A percentile compares a stretch with the other conserved stretches of the same genome.
These are phyloP conservation scores for Rhynchosporium agropyri DNA, from an alignment of 2,329 filamentous ascomycete genomes.

Conservation along the genomic window DNA sequence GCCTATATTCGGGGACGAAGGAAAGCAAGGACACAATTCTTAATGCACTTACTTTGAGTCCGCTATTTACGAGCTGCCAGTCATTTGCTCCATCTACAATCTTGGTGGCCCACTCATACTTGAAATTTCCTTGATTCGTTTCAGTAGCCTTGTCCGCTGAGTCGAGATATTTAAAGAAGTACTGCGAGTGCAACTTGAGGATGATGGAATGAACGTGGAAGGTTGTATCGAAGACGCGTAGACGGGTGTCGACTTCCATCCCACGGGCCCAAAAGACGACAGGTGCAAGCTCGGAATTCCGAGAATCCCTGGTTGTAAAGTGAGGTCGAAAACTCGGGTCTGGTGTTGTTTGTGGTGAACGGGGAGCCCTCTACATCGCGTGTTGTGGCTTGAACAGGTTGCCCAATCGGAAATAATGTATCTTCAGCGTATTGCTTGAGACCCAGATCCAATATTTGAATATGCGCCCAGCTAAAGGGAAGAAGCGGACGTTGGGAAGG, in stretches of 20 bases:
- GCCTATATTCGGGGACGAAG: too few relatives aligned
- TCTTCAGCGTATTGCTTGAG: too few relatives aligned
- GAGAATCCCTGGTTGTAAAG: neutral
- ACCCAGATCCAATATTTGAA: too few relatives aligned
- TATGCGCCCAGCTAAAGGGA: too few relatives aligned
- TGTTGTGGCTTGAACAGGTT: too few relatives aligned
- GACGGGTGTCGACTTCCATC: slow-evolving; percentile 16
- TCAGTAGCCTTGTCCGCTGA: slow-evolving; percentile 22
- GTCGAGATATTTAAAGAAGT: slow-evolving; percentile 25
- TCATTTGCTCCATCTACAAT: slow-evolving; percentile 9
- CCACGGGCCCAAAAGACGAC: neutral
- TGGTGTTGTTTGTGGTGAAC: neutral
- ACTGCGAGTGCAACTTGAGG: slow-evolving; percentile 21
- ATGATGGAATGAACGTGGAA: slow-evolving; percentile 22
- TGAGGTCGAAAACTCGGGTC: neutral
- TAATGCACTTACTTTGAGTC: neutral
- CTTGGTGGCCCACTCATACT: slow-evolving; percentile 23
- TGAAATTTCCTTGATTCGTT: neutral
- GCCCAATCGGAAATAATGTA: too few relatives aligned
- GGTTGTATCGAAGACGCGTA: slow-evolving; percentile 15
- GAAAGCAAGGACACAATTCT: too few relatives aligned
- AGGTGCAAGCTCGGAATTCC: neutral
- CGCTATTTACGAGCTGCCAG: slow-evolving; percentile 2
- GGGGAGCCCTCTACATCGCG: slow-evolving; percentile 34
- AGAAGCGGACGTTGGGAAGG: too few relatives aligned